Evolutionary conservation across 202 grass and related monocot genomes (phyloP), one percentile per base, ranked within the genome.

Genomic region (Schoenoplectus tabernaemontani): DNA sequence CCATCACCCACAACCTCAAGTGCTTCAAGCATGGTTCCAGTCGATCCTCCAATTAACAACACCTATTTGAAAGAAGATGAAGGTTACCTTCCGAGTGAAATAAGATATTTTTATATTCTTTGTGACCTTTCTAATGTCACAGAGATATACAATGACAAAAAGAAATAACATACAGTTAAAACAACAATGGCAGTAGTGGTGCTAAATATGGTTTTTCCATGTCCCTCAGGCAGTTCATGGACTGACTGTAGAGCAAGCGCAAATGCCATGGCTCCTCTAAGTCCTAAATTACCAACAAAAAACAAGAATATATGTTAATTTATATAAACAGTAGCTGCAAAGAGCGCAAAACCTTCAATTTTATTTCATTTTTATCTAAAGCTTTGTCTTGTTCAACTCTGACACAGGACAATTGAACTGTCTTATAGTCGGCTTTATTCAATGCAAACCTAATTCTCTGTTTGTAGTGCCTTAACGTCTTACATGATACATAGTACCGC

Each of bases 181-280:
- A 98, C 96, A 87, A 98, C 86, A 89, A 98, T 98, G 50, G 96
- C 89, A 72, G 96, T 98, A 26, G 96, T 98, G 30, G 96, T 80
- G 36, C 89, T 92, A 69, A 98, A 90, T 90, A 98, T 98, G 4
- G 96, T 87, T 48, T 98, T 94, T 51, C 96, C 96, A 90, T 98
- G 96, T 81, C 91, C 96, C 67, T 90, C 96, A 75, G 91, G 91
- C 80, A 98, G 91, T 86, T 98, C 96, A 86, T 98, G 90, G 51
- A 90, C 88, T 84, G 96, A 98, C 81, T 98, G 96, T 46, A 98
- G 88, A 77, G 96, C 96, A 95, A 98, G 96, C 1, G 96, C 96
- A 92, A 98, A 98, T 83, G 96, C 96, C 96, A 98, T 98, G 16
- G 96, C 96, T 20, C 96, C 96, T 89, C 96, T 94, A 81, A 98